Evolutionary conservation across 2,329 filamentous ascomycete species (phyloP), one percentile per base, ranked within the genome.

Genomic region (Trichoderma gracile): DNA sequence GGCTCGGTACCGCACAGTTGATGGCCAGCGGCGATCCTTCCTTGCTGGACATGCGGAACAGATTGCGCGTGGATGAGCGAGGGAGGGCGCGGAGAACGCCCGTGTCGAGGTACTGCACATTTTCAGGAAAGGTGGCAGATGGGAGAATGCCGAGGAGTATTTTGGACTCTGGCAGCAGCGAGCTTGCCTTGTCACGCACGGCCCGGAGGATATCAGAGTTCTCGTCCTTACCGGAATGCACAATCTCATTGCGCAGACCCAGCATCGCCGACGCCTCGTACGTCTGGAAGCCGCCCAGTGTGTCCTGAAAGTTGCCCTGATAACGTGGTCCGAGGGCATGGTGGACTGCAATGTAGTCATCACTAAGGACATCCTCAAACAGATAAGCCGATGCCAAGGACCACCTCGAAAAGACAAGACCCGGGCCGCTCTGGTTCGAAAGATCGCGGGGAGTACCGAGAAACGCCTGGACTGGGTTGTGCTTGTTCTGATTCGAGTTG

Each of bases 261-360:
- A 99, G 80, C 61, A 91, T 89, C 8, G 95, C 94, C 1, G 95
- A 98, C 7, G 95, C 94, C 71, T 91, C 88, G 73, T 99, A 99
- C 0, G 96, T 99, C 73, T 98, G 93, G 72, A 99, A 96, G 1
- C 93, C 94, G 5, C 96, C 95, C 15, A 99, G 83, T 70, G 92
- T 95, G 73, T 99, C 95, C 77, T 99, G 95, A 70, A 96, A 97
- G 73, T 99, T 99, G 17, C 95, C 95, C 72, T 92, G 89, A 71
- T 99, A 99, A 54, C 92, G 87, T 25, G 93, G 90, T 0, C 95
- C 94, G 19, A 99, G 87, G 56, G 93, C 91, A 73, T 90, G 92
- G 71, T 97, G 92, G 0, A 99, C 95, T 14, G 94, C 89, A 63
- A 99, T 82, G 66, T 96, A 85, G 75, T 99, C 95, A 73, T 98